Base-by-base conservation (phyloP, 2,329 filamentous ascomycete species). In the Penicillium occitanis region DNA sequence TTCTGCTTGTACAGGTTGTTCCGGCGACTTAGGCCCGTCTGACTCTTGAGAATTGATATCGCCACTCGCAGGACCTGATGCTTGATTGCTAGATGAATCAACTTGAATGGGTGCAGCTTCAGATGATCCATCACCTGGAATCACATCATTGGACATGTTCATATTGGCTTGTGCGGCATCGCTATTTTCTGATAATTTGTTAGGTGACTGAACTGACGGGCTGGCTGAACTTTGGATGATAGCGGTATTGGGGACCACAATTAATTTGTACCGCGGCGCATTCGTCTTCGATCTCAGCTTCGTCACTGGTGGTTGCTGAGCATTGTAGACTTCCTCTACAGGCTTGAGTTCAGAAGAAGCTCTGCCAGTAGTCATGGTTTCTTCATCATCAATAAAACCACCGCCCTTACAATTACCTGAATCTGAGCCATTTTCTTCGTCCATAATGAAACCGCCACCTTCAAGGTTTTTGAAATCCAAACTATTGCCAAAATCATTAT, bases 31-130 rank as follows among this genome's bases (percentile, higher is more conserved):
- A 4, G 33, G 46, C 19, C 68, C 59, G 2, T 71, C 71, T n/a
- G 67, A 42, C 28, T 72, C 64, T 19, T 65, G 66, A 0, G 74
- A 74, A 10, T 71, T 63, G 30, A 70, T 59, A 28, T 75, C 73
- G 33, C 73, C 68, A 58, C 75, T 78, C 4, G 61, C 61, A 58
- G 71, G 68, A 22, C 69, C 70, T 0, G 75, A 73, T 10, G 68
- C 70, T n/a, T 64, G 68, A 11, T 68, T 65, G 33, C 69, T 68
- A 13, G 74, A 73, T 1, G 73, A 73, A 30, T 73, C 70, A 28
- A 76, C 65, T 2, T 67, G 53, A 30, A 73, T 73, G 3, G 74
- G 71, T 6, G 44, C 67, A 28, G 63, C 67, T 51, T 72, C 69
- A 8, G 71, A 69, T 14, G 71, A 71, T 5, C 71, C 70, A 63